These are phyloP conservation scores for Acephala macrosclerotiorum DNA, from an alignment of 2,329 filamentous ascomycete species.

Conservation along the genomic window DNA sequence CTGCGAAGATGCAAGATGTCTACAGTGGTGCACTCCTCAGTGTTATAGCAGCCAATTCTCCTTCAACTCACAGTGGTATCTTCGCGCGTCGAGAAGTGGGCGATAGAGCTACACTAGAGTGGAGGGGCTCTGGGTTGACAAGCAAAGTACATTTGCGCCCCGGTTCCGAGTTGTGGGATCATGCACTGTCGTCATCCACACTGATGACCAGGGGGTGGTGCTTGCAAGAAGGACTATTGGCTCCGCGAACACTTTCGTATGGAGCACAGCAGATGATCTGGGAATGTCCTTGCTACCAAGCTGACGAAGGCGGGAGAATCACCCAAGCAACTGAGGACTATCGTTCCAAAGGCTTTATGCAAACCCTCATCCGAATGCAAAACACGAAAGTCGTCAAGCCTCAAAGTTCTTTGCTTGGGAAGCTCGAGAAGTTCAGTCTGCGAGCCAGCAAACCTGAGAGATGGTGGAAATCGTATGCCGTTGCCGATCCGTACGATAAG, in stretches of 20 bases:
- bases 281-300: conserved; percentile 31
- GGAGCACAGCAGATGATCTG: conserved; percentile 34
- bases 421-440: conserved; percentile 15
- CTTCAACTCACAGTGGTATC: conserved; percentile 29
- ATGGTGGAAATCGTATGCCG: conserved; percentile 28
- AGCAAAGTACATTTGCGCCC: conserved; percentile 26
- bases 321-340: conserved; percentile 30
- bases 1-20: conserved; percentile 31
- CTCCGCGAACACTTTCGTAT: conserved; percentile 31
- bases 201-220: conserved; percentile 32
- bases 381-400: conserved; percentile 7
- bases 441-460: conserved; percentile 20
- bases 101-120: conserved; percentile 19
- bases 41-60: conserved; percentile 28
- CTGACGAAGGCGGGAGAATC: conserved; percentile 30
- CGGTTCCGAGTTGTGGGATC: conserved; percentile 33
- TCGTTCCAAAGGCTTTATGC: conserved; percentile 30
- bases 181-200: conserved; percentile 24
- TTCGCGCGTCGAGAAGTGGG: conserved; percentile 22
- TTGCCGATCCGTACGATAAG: conserved; percentile 29
- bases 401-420: conserved; percentile 10
- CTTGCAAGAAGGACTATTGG: conserved; percentile 31
- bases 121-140: conserved; percentile 9
- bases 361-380: conserved; percentile 22
- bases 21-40: conserved; percentile 32